Evolutionary conservation across 2,329 filamentous ascomycete species (phyloP).

Genomic region (Chrysoporthe puriensis): DNA sequence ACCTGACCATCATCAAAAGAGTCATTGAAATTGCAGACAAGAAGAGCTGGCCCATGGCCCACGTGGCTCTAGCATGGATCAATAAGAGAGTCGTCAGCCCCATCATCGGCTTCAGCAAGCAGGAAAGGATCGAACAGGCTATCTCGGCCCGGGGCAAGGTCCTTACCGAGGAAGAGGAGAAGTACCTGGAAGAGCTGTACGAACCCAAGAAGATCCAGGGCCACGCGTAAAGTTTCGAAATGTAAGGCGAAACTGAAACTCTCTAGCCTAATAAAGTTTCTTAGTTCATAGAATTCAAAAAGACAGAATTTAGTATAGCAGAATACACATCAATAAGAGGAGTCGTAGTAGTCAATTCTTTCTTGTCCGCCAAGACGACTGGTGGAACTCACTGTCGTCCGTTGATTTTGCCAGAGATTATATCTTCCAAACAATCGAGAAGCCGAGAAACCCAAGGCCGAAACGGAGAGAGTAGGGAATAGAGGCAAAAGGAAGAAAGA

Average conservation of each 20-base stretch:
- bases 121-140: slow-evolving; percentile 65
- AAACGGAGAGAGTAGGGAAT: not conserved
- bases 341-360: too few relatives aligned
- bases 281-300: too few relatives aligned
- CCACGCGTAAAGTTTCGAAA: slow-evolving; percentile 31
- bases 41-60: slow-evolving; percentile 57
- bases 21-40: slow-evolving; percentile 37
- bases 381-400: too few relatives aligned
- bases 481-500: not conserved
- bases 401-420: too few relatives aligned
- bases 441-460: too few relatives aligned
- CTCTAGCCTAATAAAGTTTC: not conserved
- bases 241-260: not conserved
- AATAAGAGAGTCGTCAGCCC: slow-evolving; percentile 57
- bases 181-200: slow-evolving; percentile 66
- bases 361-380: too few relatives aligned
- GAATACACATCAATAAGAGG: too few relatives aligned
- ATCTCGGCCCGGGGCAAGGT: slow-evolving; percentile 50
- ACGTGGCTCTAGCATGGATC: slow-evolving; percentile 68
- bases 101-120: slow-evolving; percentile 64
- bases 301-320: too few relatives aligned
- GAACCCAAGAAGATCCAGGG: slow-evolving; percentile 53
- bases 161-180: slow-evolving; percentile 61
- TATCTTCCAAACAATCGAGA: too few relatives aligned
- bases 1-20: slow-evolving; percentile 38